Percentiles rank a stretch among this genome's conserved stretches.
phyloP scores from a whole-genome alignment of 176 grass and related monocot genomes.

The Leersia perrieri region DNA sequence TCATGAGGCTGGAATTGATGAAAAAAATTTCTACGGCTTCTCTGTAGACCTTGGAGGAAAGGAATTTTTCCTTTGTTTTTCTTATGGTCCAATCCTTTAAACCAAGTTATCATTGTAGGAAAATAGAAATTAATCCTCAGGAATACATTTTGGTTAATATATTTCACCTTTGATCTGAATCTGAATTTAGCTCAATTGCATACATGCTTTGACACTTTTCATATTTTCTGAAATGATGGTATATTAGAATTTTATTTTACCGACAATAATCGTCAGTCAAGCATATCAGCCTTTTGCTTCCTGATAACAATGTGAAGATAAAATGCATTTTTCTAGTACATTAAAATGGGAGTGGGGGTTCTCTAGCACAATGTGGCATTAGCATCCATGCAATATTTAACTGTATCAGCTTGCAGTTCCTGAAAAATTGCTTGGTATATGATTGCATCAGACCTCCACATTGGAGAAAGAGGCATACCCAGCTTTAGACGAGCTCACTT shows the following conservation, averaged over 20 bases:
- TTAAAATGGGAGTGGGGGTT: background rate
- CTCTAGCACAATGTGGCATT: too few species aligned
- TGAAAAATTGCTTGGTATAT: background rate
- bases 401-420: background rate
- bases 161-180: background rate
- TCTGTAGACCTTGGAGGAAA: too few species aligned
- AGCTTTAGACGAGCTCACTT: slow-evolving; percentile 63
- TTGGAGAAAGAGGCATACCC: slow-evolving; percentile 73
- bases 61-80: too few species aligned
- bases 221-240: background rate
- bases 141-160: too few species aligned
- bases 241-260: background rate
- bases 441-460: slow-evolving; percentile 36
- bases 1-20: too few species aligned
- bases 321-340: background rate
- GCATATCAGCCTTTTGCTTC: background rate
- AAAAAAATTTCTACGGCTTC: too few species aligned
- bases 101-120: too few species aligned
- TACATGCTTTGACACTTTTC: background rate
- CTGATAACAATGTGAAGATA: background rate
- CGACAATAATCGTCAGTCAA: background rate
- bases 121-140: too few species aligned
- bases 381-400: background rate
- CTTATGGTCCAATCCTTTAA: too few species aligned
- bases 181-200: background rate